These are phyloP conservation scores for Phragmites australis DNA, from an alignment of 176 grass and related monocot genomes.

Conservation along the genomic window DNA sequence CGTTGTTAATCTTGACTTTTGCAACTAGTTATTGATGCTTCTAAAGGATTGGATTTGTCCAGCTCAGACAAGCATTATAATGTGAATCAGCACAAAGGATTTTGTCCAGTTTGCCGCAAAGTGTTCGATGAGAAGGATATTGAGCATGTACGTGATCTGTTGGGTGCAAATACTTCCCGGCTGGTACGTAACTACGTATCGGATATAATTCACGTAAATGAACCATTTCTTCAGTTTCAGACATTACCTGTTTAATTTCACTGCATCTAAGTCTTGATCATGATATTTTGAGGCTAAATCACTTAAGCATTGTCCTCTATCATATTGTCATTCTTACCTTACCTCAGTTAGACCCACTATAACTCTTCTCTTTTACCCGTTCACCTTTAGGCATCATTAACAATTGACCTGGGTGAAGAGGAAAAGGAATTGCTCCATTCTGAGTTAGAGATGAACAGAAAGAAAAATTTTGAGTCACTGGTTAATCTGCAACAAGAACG, in stretches of 20 bases:
- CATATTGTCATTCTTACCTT: conserved; percentile 2
- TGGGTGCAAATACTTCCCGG: conserved; percentile 44
- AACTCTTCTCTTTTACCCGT: conserved; percentile 6
- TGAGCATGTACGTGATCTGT: conserved; percentile 68
- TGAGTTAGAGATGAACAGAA: conserved; percentile 60
- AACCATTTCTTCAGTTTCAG: background rate
- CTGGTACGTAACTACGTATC: conserved; percentile 69
- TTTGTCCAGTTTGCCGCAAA: conserved; percentile 93
- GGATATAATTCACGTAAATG: conserved; percentile 16
- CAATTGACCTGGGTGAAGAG: conserved; percentile 42
- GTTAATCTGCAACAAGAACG: conserved; percentile 75
- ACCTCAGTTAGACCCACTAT: background rate
- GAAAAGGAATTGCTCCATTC: conserved; percentile 65
- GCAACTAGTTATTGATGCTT: conserved; percentile 41
- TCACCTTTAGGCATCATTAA: conserved; percentile 44
- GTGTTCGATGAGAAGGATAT: conserved; percentile 92
- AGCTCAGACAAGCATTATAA: conserved; percentile 48
- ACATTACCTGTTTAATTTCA: background rate
- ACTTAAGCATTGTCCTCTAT: background rate
- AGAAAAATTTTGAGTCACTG: conserved; percentile 51
- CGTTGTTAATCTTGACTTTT: conserved; percentile 29
- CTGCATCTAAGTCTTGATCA: background rate
- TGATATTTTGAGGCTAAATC: conserved; percentile 5
- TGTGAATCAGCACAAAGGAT: conserved; percentile 69
- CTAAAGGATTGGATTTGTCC: conserved; percentile 40